Evolutionary conservation across 495 filamentous ascomycete species (phyloP).

Genomic region (Lasiosphaeria miniovina): DNA sequence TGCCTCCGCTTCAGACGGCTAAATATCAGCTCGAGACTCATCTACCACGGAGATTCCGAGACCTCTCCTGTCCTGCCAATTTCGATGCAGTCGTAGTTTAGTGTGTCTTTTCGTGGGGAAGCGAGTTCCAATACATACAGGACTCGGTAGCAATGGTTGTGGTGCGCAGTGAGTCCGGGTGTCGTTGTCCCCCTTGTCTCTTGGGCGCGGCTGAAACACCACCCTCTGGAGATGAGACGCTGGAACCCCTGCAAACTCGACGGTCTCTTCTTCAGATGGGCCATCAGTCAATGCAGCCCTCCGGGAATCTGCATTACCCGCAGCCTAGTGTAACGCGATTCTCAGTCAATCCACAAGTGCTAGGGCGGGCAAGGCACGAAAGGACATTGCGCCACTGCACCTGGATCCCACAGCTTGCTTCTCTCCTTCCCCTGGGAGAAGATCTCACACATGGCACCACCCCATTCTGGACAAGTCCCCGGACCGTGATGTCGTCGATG

Average conservation of each 20-base stretch:
- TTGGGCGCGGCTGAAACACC: conserved; percentile 24
- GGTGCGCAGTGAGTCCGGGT: not conserved
- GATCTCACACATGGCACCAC: conserved; percentile 11
- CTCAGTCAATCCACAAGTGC: conserved; percentile 2
- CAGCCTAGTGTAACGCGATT: conserved; percentile 1
- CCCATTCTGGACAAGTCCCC: conserved; percentile 4
- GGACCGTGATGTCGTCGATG: conserved; percentile 20
- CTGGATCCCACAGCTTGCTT: not conserved
- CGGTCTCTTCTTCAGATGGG: conserved; percentile 11
- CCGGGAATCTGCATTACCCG: not conserved
- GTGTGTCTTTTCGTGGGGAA: not conserved
- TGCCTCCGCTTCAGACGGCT: too few species aligned
- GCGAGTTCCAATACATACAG: not conserved
- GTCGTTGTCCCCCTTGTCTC: conserved; percentile 9
- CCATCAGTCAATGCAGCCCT: conserved; percentile 18
- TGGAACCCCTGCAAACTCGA: conserved; percentile 19
- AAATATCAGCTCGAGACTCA: too few species aligned
- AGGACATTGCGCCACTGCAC: not conserved
- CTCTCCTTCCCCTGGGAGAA: not conserved
- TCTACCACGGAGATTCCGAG: too few species aligned
- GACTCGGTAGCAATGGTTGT: not conserved
- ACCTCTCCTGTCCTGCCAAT: too few species aligned
- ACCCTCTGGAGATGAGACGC: conserved; percentile 26
- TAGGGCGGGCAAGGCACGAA: not conserved
- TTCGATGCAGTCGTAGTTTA: too few species aligned